Evolutionary conservation across 805 yeast species (phyloP).

Genomic region (Sugiyamaella boreocaroliniensis): DNA sequence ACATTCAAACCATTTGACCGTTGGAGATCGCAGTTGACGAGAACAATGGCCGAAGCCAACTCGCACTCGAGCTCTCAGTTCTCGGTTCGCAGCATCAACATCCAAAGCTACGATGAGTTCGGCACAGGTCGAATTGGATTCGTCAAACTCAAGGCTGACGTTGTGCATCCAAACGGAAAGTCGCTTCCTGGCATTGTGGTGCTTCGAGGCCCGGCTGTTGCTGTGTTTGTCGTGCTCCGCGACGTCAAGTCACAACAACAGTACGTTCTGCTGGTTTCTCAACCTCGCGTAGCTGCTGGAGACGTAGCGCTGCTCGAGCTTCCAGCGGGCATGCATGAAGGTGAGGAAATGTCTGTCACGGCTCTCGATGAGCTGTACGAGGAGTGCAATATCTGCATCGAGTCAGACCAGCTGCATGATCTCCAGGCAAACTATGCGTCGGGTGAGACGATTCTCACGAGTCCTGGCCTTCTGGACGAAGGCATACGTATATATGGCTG

Average conservation of each 20-base stretch:
- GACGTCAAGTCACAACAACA: constrained; percentile 15
- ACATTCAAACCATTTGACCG: constrained; percentile 12
- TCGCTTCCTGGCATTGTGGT: constrained; percentile 25
- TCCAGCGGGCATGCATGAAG: constrained; percentile 28
- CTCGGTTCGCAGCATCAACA: constrained; percentile 17
- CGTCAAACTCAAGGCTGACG: constrained; percentile 21
- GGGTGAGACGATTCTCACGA: constrained; percentile 14
- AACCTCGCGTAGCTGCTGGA: constrained; percentile 24
- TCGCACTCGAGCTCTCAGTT: neutral
- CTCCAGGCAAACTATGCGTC: constrained; percentile 4
- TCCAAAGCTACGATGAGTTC: constrained; percentile 23
- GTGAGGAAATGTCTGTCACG: constrained; percentile 20
- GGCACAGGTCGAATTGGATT: constrained; percentile 20
- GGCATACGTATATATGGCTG: constrained; percentile 8
- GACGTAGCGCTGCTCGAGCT: constrained; percentile 19
- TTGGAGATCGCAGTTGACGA: constrained; percentile 5
- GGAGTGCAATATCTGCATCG: constrained; percentile 23
- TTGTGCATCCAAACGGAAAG: constrained; percentile 17
- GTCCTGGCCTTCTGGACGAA: constrained; percentile 21
- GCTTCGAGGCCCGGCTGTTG: constrained; percentile 23
- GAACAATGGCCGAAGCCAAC: neutral
- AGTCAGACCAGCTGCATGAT: neutral
- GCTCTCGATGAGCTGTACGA: constrained; percentile 26
- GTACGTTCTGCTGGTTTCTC: constrained; percentile 18
- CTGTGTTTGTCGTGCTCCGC: constrained; percentile 21